These are phyloP conservation scores for Arthroderma uncinatum DNA, from an alignment of 2,329 filamentous ascomycete species.

Conservation along the genomic window DNA sequence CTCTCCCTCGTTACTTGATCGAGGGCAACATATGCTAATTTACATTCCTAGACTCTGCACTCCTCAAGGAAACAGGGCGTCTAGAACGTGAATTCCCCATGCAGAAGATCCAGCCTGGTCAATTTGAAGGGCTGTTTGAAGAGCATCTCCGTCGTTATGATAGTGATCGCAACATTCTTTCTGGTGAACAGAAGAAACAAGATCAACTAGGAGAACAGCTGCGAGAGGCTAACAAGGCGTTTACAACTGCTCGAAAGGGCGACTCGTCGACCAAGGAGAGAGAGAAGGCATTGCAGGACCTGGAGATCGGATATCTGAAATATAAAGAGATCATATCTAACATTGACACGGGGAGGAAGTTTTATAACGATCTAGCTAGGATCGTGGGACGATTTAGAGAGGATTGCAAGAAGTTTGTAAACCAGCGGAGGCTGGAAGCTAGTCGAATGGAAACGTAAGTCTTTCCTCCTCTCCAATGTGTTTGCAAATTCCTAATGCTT, in stretches of 20 bases:
- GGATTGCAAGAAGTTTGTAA: slow-evolving; percentile 64
- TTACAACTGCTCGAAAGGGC: slow-evolving; percentile 58
- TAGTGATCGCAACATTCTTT: slow-evolving; percentile 58
- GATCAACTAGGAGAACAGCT: slow-evolving; percentile 58
- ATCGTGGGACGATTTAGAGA: slow-evolving; percentile 80
- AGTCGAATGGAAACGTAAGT: slow-evolving; percentile 63
- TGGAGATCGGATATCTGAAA: slow-evolving; percentile 87
- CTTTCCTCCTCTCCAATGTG: not conserved
- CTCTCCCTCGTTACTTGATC: not conserved
- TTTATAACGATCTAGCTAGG: slow-evolving; percentile 90
- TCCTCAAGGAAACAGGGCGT: slow-evolving; percentile 70
- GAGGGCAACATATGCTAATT: not conserved
- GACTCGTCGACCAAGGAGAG: slow-evolving; percentile 61
- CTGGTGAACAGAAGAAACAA: slow-evolving; percentile 65
- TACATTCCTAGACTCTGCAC: slow-evolving; percentile 48
- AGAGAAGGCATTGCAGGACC: slow-evolving; percentile 71
- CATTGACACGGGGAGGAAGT: slow-evolving; percentile 80
- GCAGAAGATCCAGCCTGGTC: slow-evolving; percentile 71
- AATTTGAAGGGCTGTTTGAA: slow-evolving; percentile 89
- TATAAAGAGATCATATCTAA: slow-evolving; percentile 95
- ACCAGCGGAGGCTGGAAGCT: slow-evolving; percentile 70
- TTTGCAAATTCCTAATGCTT: slow-evolving; percentile 2
- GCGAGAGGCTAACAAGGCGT: slow-evolving; percentile 64
- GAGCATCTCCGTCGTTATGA: slow-evolving; percentile 72
- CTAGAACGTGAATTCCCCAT: slow-evolving; percentile 78